Percentiles rank a stretch among this genome's conserved stretches.
phyloP scores from a whole-genome alignment of 73 alveolate species.

The Diophrys sp. region DNA sequence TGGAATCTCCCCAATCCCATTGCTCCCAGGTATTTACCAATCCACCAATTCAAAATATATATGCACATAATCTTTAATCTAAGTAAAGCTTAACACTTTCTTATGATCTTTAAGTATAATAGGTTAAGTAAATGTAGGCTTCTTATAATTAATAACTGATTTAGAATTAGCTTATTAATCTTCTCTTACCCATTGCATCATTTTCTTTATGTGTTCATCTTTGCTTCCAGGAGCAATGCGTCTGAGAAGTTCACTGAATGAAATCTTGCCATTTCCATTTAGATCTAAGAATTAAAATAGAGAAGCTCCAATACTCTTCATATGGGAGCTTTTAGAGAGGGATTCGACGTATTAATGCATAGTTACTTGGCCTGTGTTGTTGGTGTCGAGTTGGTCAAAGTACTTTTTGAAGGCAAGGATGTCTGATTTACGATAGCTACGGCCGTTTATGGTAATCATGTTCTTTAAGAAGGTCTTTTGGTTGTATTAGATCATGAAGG shows the following conservation, averaged over 20 bases:
- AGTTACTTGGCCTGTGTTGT: conserved; percentile 21
- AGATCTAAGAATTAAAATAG: conserved; percentile 37
- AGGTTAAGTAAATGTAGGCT: conserved; percentile 11
- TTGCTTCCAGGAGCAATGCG: conserved; percentile 42
- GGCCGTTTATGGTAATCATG: conserved; percentile 23
- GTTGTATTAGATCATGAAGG: conserved; percentile 28
- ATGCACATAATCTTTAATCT: conserved; percentile 45
- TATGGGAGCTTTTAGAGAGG: conserved; percentile 31
- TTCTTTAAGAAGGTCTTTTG: conserved; percentile 5
- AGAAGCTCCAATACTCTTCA: conserved; percentile 36
- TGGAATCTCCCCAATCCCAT: neutral
- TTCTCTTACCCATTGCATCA: conserved; percentile 44
- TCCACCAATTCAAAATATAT: conserved; percentile 19
- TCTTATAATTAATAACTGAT: conserved; percentile 25
- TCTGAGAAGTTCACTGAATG: conserved; percentile 35
- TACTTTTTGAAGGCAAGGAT: conserved; percentile 28
- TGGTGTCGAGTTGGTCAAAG: conserved; percentile 37
- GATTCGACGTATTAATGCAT: conserved; percentile 34
- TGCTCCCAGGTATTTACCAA: conserved; percentile 4
- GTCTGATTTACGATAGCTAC: conserved; percentile 29
- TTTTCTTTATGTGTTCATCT: conserved; percentile 26
- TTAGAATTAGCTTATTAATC: conserved; percentile 22
- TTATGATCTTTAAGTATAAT: neutral
- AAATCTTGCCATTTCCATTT: conserved; percentile 26
- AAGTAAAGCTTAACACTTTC: conserved; percentile 24